Evolutionary conservation across 2,329 filamentous ascomycete species (phyloP).

Genomic region (Colletotrichum higginsianum): DNA sequence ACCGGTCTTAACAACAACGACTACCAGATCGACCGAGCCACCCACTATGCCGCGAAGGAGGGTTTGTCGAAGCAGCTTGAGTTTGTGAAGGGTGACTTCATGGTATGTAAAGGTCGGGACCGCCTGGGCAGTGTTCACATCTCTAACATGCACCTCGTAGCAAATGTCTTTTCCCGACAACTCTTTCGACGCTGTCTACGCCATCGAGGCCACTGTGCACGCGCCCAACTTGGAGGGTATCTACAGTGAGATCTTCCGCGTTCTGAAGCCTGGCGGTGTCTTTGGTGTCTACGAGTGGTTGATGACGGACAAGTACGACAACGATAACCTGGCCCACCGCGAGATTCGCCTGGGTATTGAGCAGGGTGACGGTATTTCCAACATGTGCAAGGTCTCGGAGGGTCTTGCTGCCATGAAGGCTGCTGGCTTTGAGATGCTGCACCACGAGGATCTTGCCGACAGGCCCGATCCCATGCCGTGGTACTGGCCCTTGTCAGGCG

Average conservation of each 20-base stretch:
- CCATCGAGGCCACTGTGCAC: constrained; percentile 94
- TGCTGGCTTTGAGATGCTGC: constrained; percentile 78
- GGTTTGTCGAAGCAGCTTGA: constrained; percentile 81
- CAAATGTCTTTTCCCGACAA: constrained; percentile 94
- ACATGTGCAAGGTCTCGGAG: constrained; percentile 90
- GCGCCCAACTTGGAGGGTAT: constrained; percentile 89
- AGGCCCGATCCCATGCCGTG: constrained; percentile 84
- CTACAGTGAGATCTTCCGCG: constrained; percentile 91
- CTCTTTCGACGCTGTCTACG: constrained; percentile 92
- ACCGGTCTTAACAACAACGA: constrained; percentile 97
- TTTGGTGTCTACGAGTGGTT: constrained; percentile 98
- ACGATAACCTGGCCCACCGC: constrained; percentile 84
- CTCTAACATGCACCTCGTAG: constrained; percentile 53
- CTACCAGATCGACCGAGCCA: constrained; percentile 94
- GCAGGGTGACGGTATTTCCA: constrained; percentile 92
- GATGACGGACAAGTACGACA: constrained; percentile 96
- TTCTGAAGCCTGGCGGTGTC: constrained; percentile 92
- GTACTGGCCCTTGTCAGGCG: constrained; percentile 93
- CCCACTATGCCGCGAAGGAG: constrained; percentile 83
- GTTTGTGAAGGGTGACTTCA: constrained; percentile 95
- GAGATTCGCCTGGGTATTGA: constrained; percentile 92
- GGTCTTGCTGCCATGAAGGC: constrained; percentile 84
- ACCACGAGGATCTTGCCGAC: constrained; percentile 71
- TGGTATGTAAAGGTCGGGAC: constrained; percentile 66
- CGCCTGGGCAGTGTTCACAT: background rate